Percentiles rank a stretch among this genome's conserved stretches.
These are phyloP conservation scores for Skeletonema costatum DNA, from an alignment of 108 stramenopile species.

Conservation along the genomic window DNA sequence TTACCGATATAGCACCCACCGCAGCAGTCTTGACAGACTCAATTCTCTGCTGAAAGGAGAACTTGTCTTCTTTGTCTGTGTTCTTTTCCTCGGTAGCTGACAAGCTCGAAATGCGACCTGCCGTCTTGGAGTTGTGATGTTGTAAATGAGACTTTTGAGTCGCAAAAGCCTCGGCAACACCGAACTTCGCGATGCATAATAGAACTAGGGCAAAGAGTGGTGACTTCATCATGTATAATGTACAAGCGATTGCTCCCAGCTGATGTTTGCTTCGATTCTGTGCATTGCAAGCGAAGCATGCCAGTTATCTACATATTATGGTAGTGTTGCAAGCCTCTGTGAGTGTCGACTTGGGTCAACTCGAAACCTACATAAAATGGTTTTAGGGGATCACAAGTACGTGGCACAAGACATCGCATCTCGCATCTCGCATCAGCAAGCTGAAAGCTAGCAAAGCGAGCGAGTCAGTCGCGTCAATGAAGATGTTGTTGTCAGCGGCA, in stretches of 20 bases:
- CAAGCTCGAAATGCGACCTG: not conserved
- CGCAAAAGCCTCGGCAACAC: not conserved
- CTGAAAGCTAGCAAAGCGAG: not conserved
- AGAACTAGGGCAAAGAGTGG: not conserved
- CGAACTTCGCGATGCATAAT: not conserved
- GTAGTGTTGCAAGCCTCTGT: too few species aligned
- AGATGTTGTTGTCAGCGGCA: not conserved
- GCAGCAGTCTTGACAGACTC: conserved; percentile 72
- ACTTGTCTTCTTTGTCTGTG: conserved; percentile 51
- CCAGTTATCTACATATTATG: too few species aligned
- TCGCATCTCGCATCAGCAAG: not conserved
- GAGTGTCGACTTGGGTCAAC: not conserved
- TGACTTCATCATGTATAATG: not conserved
- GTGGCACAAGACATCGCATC: not conserved
- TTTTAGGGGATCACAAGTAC: not conserved
- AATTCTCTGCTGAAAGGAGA: conserved; percentile 70
- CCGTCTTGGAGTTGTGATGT: not conserved
- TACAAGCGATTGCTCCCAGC: too few species aligned
- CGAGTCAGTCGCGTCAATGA: not conserved
- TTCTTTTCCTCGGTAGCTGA: not conserved
- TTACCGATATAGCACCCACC: conserved; percentile 55
- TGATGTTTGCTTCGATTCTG: too few species aligned
- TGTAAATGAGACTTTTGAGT: not conserved
- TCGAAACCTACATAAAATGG: not conserved
- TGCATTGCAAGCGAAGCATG: too few species aligned